A percentile compares a stretch with the other conserved stretches of the same genome.
phyloP scores from a whole-genome alignment of 164 flowering plant species.

The Vitis riparia region DNA sequence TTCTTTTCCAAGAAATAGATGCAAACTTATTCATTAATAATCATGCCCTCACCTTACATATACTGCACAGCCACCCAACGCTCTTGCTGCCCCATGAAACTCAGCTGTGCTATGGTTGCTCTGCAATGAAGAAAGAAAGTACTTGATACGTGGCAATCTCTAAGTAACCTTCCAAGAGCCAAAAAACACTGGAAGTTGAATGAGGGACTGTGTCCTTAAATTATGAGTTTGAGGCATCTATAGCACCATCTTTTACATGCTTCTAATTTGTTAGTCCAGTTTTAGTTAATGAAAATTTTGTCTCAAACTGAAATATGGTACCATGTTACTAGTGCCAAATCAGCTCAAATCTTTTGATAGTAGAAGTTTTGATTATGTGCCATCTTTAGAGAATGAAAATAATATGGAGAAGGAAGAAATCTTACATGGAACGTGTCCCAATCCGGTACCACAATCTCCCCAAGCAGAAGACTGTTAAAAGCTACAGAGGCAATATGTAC shows the following conservation, averaged over 20 bases:
- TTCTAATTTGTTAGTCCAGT: too few species aligned
- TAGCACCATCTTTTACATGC: too few species aligned
- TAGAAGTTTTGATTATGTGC: too few species aligned
- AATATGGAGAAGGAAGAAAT: not conserved
- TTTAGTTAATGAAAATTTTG: too few species aligned
- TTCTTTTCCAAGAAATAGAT: not conserved
- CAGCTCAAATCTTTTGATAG: too few species aligned
- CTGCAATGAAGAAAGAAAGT: slow-evolving; percentile 28
- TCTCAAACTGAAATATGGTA: too few species aligned
- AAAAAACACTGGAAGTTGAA: not conserved
- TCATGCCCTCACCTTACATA: slow-evolving; percentile 57
- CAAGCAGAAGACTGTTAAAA: slow-evolving; percentile 73
- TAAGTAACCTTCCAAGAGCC: not conserved
- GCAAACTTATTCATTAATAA: not conserved
- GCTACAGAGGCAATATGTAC: slow-evolving; percentile 70
- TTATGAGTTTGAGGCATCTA: too few species aligned
- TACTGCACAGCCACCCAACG: slow-evolving; percentile 68
- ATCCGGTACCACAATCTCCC: slow-evolving; percentile 78
- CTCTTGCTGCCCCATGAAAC: slow-evolving; percentile 67
- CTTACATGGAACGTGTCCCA: slow-evolving; percentile 90
- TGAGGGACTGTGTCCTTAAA: too few species aligned
- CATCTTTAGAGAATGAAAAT: too few species aligned
- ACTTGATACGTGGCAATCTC: not conserved
- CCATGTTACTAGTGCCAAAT: too few species aligned
- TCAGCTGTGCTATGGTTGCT: slow-evolving; percentile 60